Evolutionary conservation across 768 basidiomycete genomes (phyloP).

Genomic region (Boletus rubropictus): DNA sequence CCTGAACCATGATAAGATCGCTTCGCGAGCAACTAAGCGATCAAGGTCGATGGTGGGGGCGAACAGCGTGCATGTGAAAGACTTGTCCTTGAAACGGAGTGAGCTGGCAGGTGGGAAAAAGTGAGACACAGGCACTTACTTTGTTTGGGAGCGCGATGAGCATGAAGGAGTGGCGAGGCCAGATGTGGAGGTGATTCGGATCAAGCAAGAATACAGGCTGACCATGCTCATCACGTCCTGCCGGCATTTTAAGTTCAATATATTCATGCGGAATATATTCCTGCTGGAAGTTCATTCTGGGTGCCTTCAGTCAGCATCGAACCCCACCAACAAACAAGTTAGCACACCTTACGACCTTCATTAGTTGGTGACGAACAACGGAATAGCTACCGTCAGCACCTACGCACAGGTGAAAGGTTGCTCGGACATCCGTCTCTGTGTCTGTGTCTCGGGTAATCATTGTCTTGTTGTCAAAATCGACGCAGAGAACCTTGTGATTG

Average conservation of each 20-base stretch:
- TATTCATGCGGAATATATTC: slow-evolving; percentile 95
- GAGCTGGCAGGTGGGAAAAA: slow-evolving; percentile 25
- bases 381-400: slow-evolving; percentile 96
- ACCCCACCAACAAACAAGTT: slow-evolving; percentile 8
- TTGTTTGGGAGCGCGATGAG: slow-evolving; percentile 97
- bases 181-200: slow-evolving; percentile 96
- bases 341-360: slow-evolving; percentile 84
- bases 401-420: slow-evolving; percentile 72
- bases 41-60: slow-evolving; percentile 76
- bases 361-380: slow-evolving; percentile 86
- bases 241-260: slow-evolving; percentile 92
- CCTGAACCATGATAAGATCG: slow-evolving; percentile 70
- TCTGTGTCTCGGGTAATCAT: slow-evolving; percentile 48
- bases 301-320: slow-evolving; percentile 18
- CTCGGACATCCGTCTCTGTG: slow-evolving; percentile 39
- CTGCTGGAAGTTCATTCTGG: slow-evolving; percentile 92
- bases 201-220: slow-evolving; percentile 75
- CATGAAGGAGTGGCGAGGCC: slow-evolving; percentile 99
- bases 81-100: slow-evolving; percentile 65
- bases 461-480: slow-evolving; percentile 66
- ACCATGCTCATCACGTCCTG: slow-evolving; percentile 57
- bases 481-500: slow-evolving; percentile 68
- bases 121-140: slow-evolving; percentile 42
- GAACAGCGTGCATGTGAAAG: slow-evolving; percentile 96
- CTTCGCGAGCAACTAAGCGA: slow-evolving; percentile 52